Conservation (phyloP, 306 rosid genomes). For the Ziziphus jujuba region DNA sequence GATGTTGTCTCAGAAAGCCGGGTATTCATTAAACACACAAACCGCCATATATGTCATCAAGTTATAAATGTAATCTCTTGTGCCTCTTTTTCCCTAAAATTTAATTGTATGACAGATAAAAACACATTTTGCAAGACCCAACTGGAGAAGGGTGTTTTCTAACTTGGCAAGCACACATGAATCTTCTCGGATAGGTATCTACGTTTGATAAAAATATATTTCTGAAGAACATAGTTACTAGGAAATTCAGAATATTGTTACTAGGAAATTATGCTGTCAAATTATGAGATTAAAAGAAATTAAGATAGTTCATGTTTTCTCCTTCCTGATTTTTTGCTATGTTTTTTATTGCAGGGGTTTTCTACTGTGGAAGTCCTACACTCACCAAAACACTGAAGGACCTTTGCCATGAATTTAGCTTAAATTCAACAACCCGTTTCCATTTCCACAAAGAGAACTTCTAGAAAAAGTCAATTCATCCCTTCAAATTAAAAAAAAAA, state of each 20-base stretch:
- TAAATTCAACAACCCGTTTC: slow-evolving; percentile 52
- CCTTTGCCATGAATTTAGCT: slow-evolving; percentile 45
- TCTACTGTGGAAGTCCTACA: slow-evolving; percentile 74
- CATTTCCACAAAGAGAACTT: slow-evolving; percentile 90
- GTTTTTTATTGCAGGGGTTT: slow-evolving; percentile 68
- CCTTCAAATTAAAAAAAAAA: too few species aligned
- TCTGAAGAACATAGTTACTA: not conserved
- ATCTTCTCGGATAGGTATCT: slow-evolving; percentile 61
- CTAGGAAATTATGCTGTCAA: too few species aligned
- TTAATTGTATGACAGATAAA: slow-evolving; percentile 50
- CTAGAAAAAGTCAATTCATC: slow-evolving; percentile 26
- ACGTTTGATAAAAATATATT: not conserved
- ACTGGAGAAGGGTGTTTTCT: slow-evolving; percentile 76
- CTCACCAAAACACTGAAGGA: slow-evolving; percentile 30
- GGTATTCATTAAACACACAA: slow-evolving; percentile 38
- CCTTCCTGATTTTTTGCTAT: not conserved
- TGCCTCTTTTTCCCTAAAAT: slow-evolving; percentile 3
- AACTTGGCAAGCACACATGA: slow-evolving; percentile 47
- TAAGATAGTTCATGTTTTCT: not conserved
- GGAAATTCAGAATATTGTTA: not conserved
- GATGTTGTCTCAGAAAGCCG: slow-evolving; percentile 87
- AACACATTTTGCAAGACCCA: slow-evolving; percentile 92
- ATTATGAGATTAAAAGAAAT: too few species aligned
- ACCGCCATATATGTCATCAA: not conserved
- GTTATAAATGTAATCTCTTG: not conserved